These are phyloP conservation scores for Epichloe hybrida DNA, from an alignment of 2,329 filamentous ascomycete genomes.

Conservation along the genomic window DNA sequence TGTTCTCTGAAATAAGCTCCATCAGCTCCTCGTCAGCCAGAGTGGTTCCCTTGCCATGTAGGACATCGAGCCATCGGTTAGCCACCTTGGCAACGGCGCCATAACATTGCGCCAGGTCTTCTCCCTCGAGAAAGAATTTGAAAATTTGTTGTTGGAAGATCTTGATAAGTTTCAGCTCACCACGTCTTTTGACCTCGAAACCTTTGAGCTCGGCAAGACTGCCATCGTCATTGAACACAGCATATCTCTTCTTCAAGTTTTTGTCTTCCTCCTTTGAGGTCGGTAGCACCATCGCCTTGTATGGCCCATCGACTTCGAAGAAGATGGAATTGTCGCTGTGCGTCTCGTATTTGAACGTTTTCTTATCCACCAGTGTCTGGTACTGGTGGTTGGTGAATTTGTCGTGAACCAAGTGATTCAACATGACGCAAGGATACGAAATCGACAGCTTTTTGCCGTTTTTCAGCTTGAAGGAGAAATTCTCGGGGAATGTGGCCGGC, in stretches of 20 bases:
- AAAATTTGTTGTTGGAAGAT: conserved; percentile 99
- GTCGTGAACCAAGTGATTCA: conserved; percentile 91
- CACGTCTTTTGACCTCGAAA: conserved; percentile 93
- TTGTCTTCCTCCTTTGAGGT: conserved; percentile 99
- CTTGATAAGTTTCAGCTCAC: conserved; percentile 97
- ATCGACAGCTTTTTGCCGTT: conserved; percentile 95
- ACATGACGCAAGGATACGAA: conserved; percentile 97
- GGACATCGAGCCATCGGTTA: conserved; percentile 90
- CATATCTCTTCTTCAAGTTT: conserved; percentile 98
- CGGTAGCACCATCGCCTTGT: conserved; percentile 92
- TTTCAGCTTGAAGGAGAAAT: conserved; percentile 86
- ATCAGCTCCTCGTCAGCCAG: conserved; percentile 94
- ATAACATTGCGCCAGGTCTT: conserved; percentile 80
- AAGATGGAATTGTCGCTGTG: conserved; percentile 99
- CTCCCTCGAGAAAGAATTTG: conserved; percentile 94
- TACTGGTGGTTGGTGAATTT: conserved; percentile 97
- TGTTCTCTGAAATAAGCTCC: conserved; percentile 98
- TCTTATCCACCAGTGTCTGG: conserved; percentile 69
- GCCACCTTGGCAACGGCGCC: conserved; percentile 84
- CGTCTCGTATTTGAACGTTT: conserved; percentile 81
- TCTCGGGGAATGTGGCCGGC: conserved; percentile 89
- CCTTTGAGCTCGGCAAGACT: conserved; percentile 91
- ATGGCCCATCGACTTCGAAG: conserved; percentile 96
- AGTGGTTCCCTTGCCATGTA: conserved; percentile 77
- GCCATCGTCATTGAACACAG: conserved; percentile 96